Conservation (phyloP, 768 basidiomycete genomes). For the Nidularia pulvinata region DNA sequence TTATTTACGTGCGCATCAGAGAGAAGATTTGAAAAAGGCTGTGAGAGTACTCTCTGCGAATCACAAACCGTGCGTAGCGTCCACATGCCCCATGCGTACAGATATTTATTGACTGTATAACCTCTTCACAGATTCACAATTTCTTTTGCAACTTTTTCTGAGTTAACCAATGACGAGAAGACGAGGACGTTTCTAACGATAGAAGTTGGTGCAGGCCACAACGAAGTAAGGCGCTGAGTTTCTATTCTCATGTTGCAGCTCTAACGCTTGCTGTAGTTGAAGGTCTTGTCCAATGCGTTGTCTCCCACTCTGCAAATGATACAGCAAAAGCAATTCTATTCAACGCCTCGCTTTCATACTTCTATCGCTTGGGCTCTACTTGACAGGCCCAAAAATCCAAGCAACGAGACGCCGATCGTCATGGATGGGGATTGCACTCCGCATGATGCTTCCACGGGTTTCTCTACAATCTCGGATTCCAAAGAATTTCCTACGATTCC, state of each 20-base stretch:
- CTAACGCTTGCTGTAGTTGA: slow-evolving; percentile 45
- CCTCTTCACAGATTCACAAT: slow-evolving; percentile 54
- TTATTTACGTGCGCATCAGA: slow-evolving; percentile 78
- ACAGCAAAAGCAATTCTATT: slow-evolving; percentile 81
- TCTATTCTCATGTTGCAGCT: slow-evolving; percentile 2
- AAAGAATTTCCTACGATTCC: slow-evolving; percentile 46
- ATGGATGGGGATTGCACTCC: slow-evolving; percentile 8
- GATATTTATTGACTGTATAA: neutral
- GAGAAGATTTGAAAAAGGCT: slow-evolving; percentile 66
- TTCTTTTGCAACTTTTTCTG: slow-evolving; percentile 73
- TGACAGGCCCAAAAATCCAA: slow-evolving; percentile 18
- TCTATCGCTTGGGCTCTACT: slow-evolving; percentile 90
- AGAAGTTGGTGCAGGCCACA: slow-evolving; percentile 84
- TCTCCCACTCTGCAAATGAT: slow-evolving; percentile 56
- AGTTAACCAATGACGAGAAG: slow-evolving; percentile 77
- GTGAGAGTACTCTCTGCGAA: slow-evolving; percentile 51
- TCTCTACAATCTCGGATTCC: slow-evolving; percentile 7
- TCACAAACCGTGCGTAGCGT: slow-evolving; percentile 43
- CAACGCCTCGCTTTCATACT: slow-evolving; percentile 81
- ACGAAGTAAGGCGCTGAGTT: slow-evolving; percentile 47
- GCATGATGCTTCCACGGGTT: slow-evolving; percentile 8
- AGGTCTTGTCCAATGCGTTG: slow-evolving; percentile 51
- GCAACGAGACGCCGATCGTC: slow-evolving; percentile 1
- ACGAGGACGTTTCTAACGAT: slow-evolving; percentile 81
- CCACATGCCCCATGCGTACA: neutral